Base-by-base conservation (phyloP, 768 basidiomycete genomes). In the Phaeolepiota aurea region DNA sequence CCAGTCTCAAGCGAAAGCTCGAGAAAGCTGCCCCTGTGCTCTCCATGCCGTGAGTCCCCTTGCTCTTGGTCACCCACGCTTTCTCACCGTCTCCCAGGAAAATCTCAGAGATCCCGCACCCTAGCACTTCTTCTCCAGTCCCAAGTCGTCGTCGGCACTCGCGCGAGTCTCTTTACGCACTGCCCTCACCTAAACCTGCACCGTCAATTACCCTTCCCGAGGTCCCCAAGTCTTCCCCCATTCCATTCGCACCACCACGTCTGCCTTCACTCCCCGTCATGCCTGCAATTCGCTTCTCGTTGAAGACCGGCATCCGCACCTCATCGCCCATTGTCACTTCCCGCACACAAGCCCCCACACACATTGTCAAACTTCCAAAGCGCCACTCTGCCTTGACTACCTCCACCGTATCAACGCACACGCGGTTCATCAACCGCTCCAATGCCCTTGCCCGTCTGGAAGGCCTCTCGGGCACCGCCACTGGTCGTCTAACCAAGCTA, bases 361-460 rank as follows among this genome's bases (percentile, higher is more conserved):
- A 40, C 14, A 37, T 53, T 34, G 37, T 47, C 20, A 37, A 42
- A 14, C 45, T 50, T 16, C 46, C 40, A 13, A 32, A 28, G 20
- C 46, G 40, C n/a, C 19, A 33, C 20, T 47, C 42, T 20, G 37
- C 37, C 16, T 21, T 40, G 7, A 55, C 50, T 18, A 7, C 47
- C 2, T 59, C 63, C 1, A 69, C 74, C 2, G 65, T 69, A 32
- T 71, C 69, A 2, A 72, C 76, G 1, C 58, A 61, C 42, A 66
- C 63, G 2, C 69, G 73, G 12, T 57, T 57, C 31, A 55, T 57
- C 42, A 76, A 78, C 51, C 71, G 77, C 18, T 72, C 71, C 31
- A 69, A 74, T 16, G 82, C 82, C 0, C 72, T 84, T 4, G 81
- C 79, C 0, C 64, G 72, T 19, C 70, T 84, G 18, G 82, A 84